Base-by-base conservation (phyloP, 2,329 filamentous ascomycete species). In the Apiospora marii region DNA sequence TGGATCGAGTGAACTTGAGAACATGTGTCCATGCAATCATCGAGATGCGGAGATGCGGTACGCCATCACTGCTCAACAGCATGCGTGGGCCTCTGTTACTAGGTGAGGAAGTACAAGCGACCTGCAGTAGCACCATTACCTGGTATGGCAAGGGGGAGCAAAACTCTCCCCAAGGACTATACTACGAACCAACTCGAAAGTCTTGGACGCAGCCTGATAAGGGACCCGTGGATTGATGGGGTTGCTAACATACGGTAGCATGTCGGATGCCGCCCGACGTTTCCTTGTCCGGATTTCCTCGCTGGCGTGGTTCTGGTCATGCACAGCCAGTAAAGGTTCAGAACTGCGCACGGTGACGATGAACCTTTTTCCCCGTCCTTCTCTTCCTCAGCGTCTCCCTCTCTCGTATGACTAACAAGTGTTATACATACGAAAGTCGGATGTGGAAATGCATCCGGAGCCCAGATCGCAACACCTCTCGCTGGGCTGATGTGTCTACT, bases 21-120 rank as follows among this genome's bases (percentile, higher is more conserved):
- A 6, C 8, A 6, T 19, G 58, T 24, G 19, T 13, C 22, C 34
- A 41, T 41, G 34, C 58, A 41, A n/a, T 41, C 19, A 24, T 41
- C 22, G 13, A 24, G 34, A 64, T 64, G 19, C 34, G 58, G 34
- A 41, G 53, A 12, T 7, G 30, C 37, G 34, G 37, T 30, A 16
- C 53, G 13, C 34, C 58, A 14, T 10, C 34, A n/a, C 19, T 41
- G 19, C 19, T 41, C 30, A 24, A 19, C 58, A 41, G 34, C n/a
- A 41, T 41, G 34, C 19, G 8, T 10, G 22, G 30, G 58, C 58
- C 34, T 41, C 58, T 41, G 4, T 64, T 41, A n/a, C 58, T 24
- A 64, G 58, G 58, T 24, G 58, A 64, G 58, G 58, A 41, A 64
- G 58, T 64, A 41, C 58, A 64, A 37, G 58, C 34, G 14, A 64